Evolutionary conservation across 129 eudicot species (phyloP), one percentile per base, ranked within the genome.

Genomic region (Smallanthus sonchifolius): DNA sequence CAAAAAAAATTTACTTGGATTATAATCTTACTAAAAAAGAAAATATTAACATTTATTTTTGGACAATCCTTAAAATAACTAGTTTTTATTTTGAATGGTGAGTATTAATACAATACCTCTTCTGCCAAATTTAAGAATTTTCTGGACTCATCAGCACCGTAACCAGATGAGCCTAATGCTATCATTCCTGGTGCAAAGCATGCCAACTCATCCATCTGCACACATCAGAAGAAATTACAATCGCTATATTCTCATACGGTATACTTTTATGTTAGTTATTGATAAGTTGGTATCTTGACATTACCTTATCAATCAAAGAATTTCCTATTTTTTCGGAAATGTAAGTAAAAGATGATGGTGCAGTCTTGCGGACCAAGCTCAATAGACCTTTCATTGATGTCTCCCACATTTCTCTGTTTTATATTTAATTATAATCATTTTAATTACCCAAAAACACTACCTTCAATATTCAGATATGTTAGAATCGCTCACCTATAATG

Each of bases 161-260:
- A 91, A 69, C 94, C 99, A 76, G 91, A 70, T 74, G 99, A 85
- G 45, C 99, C 99, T 72, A 94, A 75, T 10, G 99, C 99, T 76
- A 94, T 42, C 99, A 94, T 94, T 74, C 99, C 99, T 44, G 99
- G 99, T 67, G 96, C 99, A 85, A 94, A 94, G 78, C 99, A 94
- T 65, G 99, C 99, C 64, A 94, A 76, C 79, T 94, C 99, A 84
- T 94, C 99, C 99, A 94, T 94, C 99, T 94, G 87, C 79, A 83
- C 37, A 43, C 43, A 56, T 43, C 34, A 35, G n/a, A 65, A 69
- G 28, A 30, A 35, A 68, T 4, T 69, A 55, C 24, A 51, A 59
- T 16, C 38, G 51, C 7, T 7, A 82, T 51, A 40, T 10, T 69
- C 43, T 13, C 42, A 70, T 7, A 64, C 0, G 39, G 4, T 37